Evolutionary conservation across 768 basidiomycete species (phyloP), one percentile per base, ranked within the genome.

Genomic region (Naganishia vaughanmartiniae): DNA sequence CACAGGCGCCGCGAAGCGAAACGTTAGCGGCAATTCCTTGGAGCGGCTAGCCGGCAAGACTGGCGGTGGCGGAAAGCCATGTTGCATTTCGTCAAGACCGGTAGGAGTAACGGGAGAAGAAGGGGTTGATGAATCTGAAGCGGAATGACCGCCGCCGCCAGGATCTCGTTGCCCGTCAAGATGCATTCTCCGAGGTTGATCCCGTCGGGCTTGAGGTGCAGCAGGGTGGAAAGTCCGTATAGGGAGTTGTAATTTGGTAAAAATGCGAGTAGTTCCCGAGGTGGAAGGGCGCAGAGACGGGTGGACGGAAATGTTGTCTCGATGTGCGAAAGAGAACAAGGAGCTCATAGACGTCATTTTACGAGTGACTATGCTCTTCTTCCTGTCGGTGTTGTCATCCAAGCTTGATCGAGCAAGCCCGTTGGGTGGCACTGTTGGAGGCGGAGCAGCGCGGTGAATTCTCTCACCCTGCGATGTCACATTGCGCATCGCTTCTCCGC

Each of bases 301-400:
- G 1, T 21, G n/a, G 4, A 6, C 48, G 48, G 4, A 4, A n/a
- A n/a, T 14, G 21, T 12, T 21, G 6, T 26, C 7, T 12, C n/a
- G 24, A 12, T 51, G 4, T 4, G 48, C 7, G 34, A 58, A 58
- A 3, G 31, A 36, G 57, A 58, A 15, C 17, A 58, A 58, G 33
- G 57, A 58, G 33, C 57, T 36, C 57, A 58, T 58, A 10, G 57
- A 58, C 2, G 57, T 31, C n/a, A 58, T 58, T 21, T 58, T 58
- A 19, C 57, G 30, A 12, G 57, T 36, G 21, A 34, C 33, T 2
- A 33, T 19, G 21, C 21, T 34, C 11, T 17, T 34, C 11, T 31
- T 17, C 24, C 9, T 15, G 57, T 39, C 7, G n/a, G 4, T 30
- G 5, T 33, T 31, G 57, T 36, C 36, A 34, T 15, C 34, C 34